Evolutionary conservation across 2,329 filamentous ascomycete genomes (phyloP), one percentile per base, ranked within the genome.

Genomic region (Botryotinia calthae): DNA sequence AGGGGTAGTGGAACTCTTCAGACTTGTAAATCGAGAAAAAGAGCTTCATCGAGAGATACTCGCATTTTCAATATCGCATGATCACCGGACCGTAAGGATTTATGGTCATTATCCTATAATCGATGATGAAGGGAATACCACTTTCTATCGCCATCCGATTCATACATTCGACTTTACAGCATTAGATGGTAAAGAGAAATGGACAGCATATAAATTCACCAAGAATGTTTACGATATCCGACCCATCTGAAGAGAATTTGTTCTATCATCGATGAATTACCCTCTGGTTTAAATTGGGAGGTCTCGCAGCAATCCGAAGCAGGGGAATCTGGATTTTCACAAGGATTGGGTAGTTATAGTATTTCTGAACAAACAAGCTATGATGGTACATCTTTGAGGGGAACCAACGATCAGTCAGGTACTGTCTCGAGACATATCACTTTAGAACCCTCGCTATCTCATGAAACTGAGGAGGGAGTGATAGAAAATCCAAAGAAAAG

Each of bases 31-130:
- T 6, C 71, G 74, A 22, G 75, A 76, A 62, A 72, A 74, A 18
- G 74, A 76, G 22, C 74, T 76, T 22, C 71, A 76, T 44, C 80
- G 81, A 20, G 77, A 85, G 73, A 82, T 85, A 40, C 79, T 85
- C 14, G 81, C 79, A 31, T 86, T 85, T 73, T 86, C 83, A 66
- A 42, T 76, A 42, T 76, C 73, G 44, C 70, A 77, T 28, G 64
- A 75, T 56, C 8, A 76, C 40, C 22, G 42, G 2, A 70, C 70
- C 0, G 80, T 81, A 1, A 74, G 79, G 66, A 81, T 82, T 42
- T 82, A 80, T 65, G 76, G 79, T 22, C 76, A 82, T 65, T 82
- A 82, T 70, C 74, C 79, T 75, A 40, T 81, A 10, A 76, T 76
- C 4, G 42, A 74, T 7, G 42, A 74, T 7, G 40, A 42, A 61